Conservation (phyloP, 176 grass and related monocot species). For the Zoysia pacifica region DNA sequence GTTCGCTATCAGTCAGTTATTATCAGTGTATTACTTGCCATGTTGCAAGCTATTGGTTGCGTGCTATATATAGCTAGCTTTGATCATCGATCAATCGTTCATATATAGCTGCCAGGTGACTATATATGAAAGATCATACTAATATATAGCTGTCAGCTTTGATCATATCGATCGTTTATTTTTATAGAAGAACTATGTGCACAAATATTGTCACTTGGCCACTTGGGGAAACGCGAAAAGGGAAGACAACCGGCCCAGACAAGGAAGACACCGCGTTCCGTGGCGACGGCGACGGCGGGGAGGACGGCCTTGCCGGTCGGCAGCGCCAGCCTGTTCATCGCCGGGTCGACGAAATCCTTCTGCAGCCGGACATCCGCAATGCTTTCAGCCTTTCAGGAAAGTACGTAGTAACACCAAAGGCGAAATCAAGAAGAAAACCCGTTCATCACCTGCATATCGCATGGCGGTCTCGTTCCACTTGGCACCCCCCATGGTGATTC, state of each 20-base stretch:
- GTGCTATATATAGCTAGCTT: too few relatives aligned
- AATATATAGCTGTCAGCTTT: too few relatives aligned
- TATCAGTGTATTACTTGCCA: too few relatives aligned
- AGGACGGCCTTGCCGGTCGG: constrained; percentile 44
- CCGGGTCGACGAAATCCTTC: constrained; percentile 66
- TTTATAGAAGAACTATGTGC: neutral
- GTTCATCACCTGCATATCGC: constrained; percentile 59
- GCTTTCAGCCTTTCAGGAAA: too few relatives aligned
- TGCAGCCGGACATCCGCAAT: constrained; percentile 6
- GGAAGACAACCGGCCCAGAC: constrained; percentile 56
- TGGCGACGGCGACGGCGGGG: constrained; percentile 44
- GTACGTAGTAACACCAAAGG: too few relatives aligned
- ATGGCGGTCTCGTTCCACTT: constrained; percentile 65
- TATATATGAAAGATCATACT: too few relatives aligned
- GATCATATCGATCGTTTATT: too few relatives aligned
- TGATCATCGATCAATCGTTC: too few relatives aligned
- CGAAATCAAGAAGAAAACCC: neutral
- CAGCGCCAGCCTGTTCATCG: constrained; percentile 51
- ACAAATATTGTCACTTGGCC: too few relatives aligned
- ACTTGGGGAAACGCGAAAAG: too few relatives aligned
- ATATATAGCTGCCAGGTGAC: too few relatives aligned
- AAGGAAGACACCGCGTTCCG: constrained; percentile 66
- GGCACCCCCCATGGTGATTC: constrained; percentile 13
- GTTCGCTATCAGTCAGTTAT: constrained; percentile 5
- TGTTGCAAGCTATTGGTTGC: too few relatives aligned